Conservation (phyloP, 2,329 filamentous ascomycete species). For the Cercospora sojina region DNA sequence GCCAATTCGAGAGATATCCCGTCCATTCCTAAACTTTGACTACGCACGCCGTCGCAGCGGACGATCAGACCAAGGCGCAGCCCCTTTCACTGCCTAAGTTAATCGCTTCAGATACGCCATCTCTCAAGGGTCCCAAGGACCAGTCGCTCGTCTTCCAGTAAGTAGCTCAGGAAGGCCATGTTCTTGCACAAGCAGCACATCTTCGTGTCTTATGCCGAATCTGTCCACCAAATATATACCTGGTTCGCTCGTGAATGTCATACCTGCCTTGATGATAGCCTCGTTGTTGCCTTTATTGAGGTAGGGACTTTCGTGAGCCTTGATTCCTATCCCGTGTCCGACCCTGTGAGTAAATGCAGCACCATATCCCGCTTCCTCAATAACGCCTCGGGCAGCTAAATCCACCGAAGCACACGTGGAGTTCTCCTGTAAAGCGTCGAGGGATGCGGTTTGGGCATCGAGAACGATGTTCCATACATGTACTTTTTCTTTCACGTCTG, state of each 20-base stretch:
- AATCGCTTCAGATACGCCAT: background rate
- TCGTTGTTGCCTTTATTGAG: slow-evolving; percentile 61
- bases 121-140: slow-evolving; percentile 53
- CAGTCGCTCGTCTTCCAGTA: slow-evolving; percentile 53
- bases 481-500: slow-evolving; percentile 49
- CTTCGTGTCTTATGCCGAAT: slow-evolving; percentile 64
- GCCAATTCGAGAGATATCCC: too few relatives aligned
- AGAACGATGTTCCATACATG: slow-evolving; percentile 61
- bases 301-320: slow-evolving; percentile 65
- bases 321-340: slow-evolving; percentile 65
- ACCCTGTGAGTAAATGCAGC: slow-evolving; percentile 61
- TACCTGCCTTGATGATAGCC: slow-evolving; percentile 53
- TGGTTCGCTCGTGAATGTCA: slow-evolving; percentile 65
- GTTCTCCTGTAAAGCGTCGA: slow-evolving; percentile 52
- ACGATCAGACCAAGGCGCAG: background rate
- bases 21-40: too few relatives aligned
- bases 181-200: slow-evolving; percentile 58
- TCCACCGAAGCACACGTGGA: slow-evolving; percentile 60
- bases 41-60: too few relatives aligned
- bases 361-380: slow-evolving; percentile 59
- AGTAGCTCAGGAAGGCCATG: slow-evolving; percentile 56
- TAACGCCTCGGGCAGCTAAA: slow-evolving; percentile 59
- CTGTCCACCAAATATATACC: slow-evolving; percentile 60
- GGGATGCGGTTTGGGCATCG: slow-evolving; percentile 60
- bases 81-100: background rate